Evolutionary conservation across 1,139 yeast species (phyloP).

Genomic region (Taphrina flavorubra): DNA sequence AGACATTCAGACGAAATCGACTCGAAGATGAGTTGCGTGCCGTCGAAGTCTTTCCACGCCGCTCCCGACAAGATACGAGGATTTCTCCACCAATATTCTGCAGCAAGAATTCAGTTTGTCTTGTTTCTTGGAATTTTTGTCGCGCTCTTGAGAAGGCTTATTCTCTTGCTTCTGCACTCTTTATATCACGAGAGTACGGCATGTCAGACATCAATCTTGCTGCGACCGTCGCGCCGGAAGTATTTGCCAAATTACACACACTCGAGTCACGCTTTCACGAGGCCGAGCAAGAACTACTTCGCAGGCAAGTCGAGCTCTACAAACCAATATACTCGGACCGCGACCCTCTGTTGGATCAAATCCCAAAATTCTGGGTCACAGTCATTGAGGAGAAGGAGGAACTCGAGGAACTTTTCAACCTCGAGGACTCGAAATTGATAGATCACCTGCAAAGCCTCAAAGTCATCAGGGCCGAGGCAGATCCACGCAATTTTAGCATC

Average conservation of each 20-base stretch:
- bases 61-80: conserved; percentile 9
- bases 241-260: conserved; percentile 9
- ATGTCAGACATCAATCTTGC: neutral
- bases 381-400: conserved; percentile 50
- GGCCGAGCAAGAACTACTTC: conserved; percentile 28
- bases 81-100: neutral
- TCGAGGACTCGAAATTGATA: conserved; percentile 49
- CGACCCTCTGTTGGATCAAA: conserved; percentile 48
- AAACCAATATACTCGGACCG: conserved; percentile 52
- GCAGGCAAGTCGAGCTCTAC: conserved; percentile 47
- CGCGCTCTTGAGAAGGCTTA: too few species aligned
- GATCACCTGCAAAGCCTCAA: conserved; percentile 51
- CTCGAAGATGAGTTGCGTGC: too few species aligned
- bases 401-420: conserved; percentile 50
- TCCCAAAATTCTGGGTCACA: conserved; percentile 54
- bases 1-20: too few species aligned
- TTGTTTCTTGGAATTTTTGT: too few species aligned
- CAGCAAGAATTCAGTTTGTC: too few species aligned
- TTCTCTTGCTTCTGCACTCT: too few species aligned
- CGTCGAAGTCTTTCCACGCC: too few species aligned
- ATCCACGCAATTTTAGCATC: conserved; percentile 50
- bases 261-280: conserved; percentile 25
- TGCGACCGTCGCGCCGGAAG: neutral
- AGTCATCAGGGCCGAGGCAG: conserved; percentile 50
- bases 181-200: too few species aligned